These are phyloP conservation scores for Hyaloscypha bicolor DNA, from an alignment of 495 filamentous ascomycete species.

Conservation along the genomic window DNA sequence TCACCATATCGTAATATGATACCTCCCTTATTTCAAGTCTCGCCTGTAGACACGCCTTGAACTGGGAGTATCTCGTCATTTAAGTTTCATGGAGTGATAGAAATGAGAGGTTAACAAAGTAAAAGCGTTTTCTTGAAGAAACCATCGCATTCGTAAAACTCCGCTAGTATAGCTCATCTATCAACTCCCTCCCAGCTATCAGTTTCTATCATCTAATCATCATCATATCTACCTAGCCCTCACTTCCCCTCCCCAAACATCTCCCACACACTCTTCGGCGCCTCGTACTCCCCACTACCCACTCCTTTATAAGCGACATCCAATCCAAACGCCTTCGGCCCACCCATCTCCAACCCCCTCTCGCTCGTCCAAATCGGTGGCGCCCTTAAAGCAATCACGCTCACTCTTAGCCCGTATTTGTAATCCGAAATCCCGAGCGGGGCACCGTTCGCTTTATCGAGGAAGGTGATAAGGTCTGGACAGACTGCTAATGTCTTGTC, in stretches of 20 bases:
- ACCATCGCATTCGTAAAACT: too few species aligned
- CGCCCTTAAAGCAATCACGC: conserved; percentile 41
- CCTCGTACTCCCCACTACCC: conserved; percentile 21
- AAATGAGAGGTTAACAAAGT: too few species aligned
- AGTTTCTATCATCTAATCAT: background rate
- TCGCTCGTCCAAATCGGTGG: conserved; percentile 41
- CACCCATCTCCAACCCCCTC: conserved; percentile 40
- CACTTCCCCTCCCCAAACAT: conserved; percentile 24
- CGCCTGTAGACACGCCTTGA: too few species aligned
- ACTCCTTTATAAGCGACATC: conserved; percentile 26
- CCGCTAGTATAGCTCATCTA: too few species aligned
- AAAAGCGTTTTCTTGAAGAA: too few species aligned
- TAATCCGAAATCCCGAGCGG: conserved; percentile 61
- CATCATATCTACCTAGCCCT: background rate
- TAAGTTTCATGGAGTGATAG: too few species aligned
- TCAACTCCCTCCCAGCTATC: background rate
- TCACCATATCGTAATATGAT: too few species aligned
- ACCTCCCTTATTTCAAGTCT: too few species aligned
- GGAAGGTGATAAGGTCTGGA: conserved; percentile 61
- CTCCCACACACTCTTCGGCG: conserved; percentile 33
- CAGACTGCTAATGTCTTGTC: conserved; percentile 56
- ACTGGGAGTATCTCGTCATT: too few species aligned
- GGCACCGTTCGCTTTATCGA: conserved; percentile 61
- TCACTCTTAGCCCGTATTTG: conserved; percentile 40
- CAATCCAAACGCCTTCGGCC: conserved; percentile 35